Conservation (phyloP, 192 early-diverging fungal genomes). For the Coemansia sp. region DNA sequence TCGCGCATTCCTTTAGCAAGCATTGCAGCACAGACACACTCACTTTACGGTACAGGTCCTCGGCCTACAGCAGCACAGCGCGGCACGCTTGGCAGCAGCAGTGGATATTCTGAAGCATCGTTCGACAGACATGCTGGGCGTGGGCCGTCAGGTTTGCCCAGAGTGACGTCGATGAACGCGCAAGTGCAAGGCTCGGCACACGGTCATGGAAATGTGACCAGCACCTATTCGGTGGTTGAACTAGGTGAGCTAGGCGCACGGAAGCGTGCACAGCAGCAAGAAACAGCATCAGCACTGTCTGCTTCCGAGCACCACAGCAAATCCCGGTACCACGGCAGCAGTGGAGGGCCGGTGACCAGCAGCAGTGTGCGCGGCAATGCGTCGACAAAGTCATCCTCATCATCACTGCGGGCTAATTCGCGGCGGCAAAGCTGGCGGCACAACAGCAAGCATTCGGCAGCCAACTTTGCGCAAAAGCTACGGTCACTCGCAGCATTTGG, state of each 20-base stretch:
- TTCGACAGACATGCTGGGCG: slow-evolving; percentile 20
- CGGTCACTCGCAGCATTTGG: slow-evolving; percentile 48
- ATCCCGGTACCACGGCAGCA: not conserved
- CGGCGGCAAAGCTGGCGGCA: slow-evolving; percentile 47
- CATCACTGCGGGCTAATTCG: slow-evolving; percentile 21
- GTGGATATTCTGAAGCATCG: slow-evolving; percentile 19
- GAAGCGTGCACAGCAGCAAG: not conserved
- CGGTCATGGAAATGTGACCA: not conserved
- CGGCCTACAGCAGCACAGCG: slow-evolving; percentile 6
- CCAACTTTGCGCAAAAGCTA: slow-evolving; percentile 49
- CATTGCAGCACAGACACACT: slow-evolving; percentile 3
- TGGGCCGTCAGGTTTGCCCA: slow-evolving; percentile 6
- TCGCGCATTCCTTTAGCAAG: not conserved
- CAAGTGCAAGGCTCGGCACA: not conserved
- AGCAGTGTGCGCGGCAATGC: slow-evolving; percentile 2
- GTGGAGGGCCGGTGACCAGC: not conserved
- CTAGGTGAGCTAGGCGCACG: not conserved
- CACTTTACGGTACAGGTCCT: slow-evolving; percentile 9
- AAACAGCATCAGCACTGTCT: not conserved
- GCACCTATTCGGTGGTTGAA: slow-evolving; percentile 3
- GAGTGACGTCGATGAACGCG: not conserved
- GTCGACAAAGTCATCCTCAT: slow-evolving; percentile 47
- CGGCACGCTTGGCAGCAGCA: slow-evolving; percentile 3
- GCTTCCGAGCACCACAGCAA: not conserved
- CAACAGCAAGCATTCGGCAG: slow-evolving; percentile 21